Percentiles rank a stretch among this genome's conserved stretches.
These are phyloP conservation scores for Yamadazyma taylorii DNA, from an alignment of 1,139 yeast genomes.

Conservation along the genomic window DNA sequence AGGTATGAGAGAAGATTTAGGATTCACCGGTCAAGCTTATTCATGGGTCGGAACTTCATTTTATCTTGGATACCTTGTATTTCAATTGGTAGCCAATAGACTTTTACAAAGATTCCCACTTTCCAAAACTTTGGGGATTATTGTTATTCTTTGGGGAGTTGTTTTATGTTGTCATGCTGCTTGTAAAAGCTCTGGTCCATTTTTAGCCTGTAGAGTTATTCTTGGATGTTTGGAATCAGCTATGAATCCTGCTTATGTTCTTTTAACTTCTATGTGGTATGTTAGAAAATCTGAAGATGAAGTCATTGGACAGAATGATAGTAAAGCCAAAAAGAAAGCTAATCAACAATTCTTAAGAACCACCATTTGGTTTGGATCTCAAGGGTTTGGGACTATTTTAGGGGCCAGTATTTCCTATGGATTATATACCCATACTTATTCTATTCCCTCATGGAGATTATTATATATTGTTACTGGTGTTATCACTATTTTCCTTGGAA, in stretches of 20 bases:
- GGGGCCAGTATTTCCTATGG: slow-evolving; percentile 22
- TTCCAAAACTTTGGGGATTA: slow-evolving; percentile 20
- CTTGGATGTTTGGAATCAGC: slow-evolving; percentile 56
- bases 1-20: slow-evolving; percentile 48
- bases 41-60: slow-evolving; percentile 57
- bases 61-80: slow-evolving; percentile 50
- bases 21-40: slow-evolving; percentile 50
- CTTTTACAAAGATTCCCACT: slow-evolving; percentile 35
- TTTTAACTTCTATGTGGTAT: slow-evolving; percentile 32
- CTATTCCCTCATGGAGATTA: slow-evolving; percentile 27
- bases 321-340: slow-evolving; percentile 2
- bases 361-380: slow-evolving; percentile 15
- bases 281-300: slow-evolving; percentile 8
- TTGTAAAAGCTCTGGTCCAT: slow-evolving; percentile 22
- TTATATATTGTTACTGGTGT: slow-evolving; percentile 26
- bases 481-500: slow-evolving; percentile 24
- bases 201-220: slow-evolving; percentile 24
- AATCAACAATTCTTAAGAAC: slow-evolving; percentile 20
- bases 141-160: slow-evolving; percentile 26
- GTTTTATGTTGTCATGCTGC: slow-evolving; percentile 23
- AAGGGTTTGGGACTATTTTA: slow-evolving; percentile 10
- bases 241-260: slow-evolving; percentile 52
- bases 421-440: slow-evolving; percentile 13
- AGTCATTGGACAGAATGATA: slow-evolving; percentile 3
- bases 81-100: slow-evolving; percentile 44